Conservation (phyloP, 1,284 basidiomycete genomes). For the Gomphus sp. region DNA sequence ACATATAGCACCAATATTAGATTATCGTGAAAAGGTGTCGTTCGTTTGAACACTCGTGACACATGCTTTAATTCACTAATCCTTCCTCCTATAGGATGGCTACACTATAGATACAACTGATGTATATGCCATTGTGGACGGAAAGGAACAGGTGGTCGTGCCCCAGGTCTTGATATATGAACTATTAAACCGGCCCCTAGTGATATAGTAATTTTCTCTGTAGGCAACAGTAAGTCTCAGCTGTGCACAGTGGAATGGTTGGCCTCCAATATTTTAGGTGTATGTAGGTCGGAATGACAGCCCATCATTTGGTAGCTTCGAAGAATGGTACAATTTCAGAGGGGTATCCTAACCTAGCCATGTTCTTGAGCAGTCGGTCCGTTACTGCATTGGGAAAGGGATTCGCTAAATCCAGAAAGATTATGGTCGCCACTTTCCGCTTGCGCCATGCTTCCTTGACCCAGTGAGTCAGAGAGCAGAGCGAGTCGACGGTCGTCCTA, state of each 20-base stretch:
- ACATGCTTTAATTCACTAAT: not conserved
- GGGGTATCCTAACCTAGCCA: no score
- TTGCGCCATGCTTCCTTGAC: no score
- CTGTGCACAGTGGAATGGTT: constrained; percentile 6
- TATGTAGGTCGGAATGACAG: constrained; percentile 76
- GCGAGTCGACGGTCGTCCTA: no score
- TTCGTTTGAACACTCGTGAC: not conserved
- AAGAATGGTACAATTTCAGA: no score
- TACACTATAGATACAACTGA: constrained; percentile 62
- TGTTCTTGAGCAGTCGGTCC: no score
- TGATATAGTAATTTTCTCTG: constrained; percentile 2
- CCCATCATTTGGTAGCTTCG: constrained; percentile 71
- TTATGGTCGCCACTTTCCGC: no score
- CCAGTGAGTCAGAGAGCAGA: no score
- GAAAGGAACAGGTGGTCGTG: constrained; percentile 46
- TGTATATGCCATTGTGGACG: constrained; percentile 46
- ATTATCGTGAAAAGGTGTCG: constrained; percentile 71
- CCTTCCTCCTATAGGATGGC: constrained; percentile 44
- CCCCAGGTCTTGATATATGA: constrained; percentile 31
- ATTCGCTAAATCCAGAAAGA: no score
- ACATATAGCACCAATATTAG: constrained; percentile 25
- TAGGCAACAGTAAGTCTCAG: constrained; percentile 23
- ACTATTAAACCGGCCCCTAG: not conserved
- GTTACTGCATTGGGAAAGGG: no score
- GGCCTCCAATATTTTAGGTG: constrained; percentile 30